Evolutionary conservation across 768 basidiomycete species (phyloP).

Genomic region (Chalciporus pseudorubinellus): DNA sequence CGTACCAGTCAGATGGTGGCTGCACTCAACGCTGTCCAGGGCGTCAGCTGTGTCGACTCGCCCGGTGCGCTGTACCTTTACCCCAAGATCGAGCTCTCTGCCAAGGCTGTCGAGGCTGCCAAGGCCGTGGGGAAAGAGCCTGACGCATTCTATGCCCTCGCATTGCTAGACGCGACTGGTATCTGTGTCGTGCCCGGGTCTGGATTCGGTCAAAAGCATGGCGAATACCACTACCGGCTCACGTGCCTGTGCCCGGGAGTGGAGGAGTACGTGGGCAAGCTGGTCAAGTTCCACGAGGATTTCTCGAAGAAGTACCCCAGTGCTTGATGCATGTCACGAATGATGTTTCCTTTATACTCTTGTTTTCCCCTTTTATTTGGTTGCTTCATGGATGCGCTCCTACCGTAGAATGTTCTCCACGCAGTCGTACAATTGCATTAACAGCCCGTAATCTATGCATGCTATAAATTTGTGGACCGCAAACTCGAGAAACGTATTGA

Average conservation of each 20-base stretch:
- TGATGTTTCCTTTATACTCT: not conserved
- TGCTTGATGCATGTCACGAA: constrained; percentile 9
- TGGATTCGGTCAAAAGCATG: constrained; percentile 92
- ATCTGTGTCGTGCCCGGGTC: constrained; percentile 94
- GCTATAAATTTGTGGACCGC: not conserved
- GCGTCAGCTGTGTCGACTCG: constrained; percentile 87
- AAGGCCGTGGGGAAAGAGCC: constrained; percentile 69
- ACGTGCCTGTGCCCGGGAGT: constrained; percentile 95
- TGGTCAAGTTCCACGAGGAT: constrained; percentile 70
- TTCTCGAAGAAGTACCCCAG: constrained; percentile 52
- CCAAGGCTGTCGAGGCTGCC: constrained; percentile 73
- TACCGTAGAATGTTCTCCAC: not conserved
- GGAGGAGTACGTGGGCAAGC: constrained; percentile 84
- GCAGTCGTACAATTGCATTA: not conserved
- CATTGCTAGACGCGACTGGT: constrained; percentile 81
- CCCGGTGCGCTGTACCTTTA: constrained; percentile 94
- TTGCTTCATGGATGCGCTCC: not conserved
- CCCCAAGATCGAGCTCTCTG: constrained; percentile 75
- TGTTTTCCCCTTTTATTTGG: not conserved
- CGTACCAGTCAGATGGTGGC: constrained; percentile 73
- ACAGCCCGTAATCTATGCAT: not conserved
- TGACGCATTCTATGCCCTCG: constrained; percentile 86
- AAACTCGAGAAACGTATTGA: not conserved
- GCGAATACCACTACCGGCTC: constrained; percentile 86
- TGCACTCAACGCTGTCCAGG: constrained; percentile 78